A percentile compares a stretch with the other conserved stretches of the same genome.
Conservation (phyloP, 108 stramenopile species). For the Parietichytrium sp. region DNA sequence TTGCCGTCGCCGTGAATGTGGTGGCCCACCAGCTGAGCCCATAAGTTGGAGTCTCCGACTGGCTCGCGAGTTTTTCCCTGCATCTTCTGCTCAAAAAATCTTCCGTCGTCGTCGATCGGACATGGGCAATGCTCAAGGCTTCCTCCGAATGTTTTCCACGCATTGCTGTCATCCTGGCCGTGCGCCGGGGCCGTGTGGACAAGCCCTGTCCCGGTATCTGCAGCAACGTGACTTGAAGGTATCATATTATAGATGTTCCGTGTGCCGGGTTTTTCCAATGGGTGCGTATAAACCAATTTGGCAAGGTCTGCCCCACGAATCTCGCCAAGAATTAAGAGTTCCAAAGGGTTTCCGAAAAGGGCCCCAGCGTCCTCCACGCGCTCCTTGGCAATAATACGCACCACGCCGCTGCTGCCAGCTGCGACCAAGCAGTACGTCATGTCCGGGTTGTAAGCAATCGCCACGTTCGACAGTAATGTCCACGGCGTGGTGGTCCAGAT, state of each 20-base stretch:
- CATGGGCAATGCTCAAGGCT: neutral
- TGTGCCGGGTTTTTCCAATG: too few relatives aligned
- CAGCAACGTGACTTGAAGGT: slow-evolving; percentile 98
- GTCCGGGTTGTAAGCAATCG: slow-evolving; percentile 86
- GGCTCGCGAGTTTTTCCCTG: too few relatives aligned
- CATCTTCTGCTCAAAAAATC: slow-evolving; percentile 87
- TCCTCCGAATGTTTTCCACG: neutral
- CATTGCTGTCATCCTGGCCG: slow-evolving; percentile 91
- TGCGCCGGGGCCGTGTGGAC: slow-evolving; percentile 99
- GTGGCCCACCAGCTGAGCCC: slow-evolving; percentile 81
- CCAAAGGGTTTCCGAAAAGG: slow-evolving; percentile 39
- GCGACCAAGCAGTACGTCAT: slow-evolving; percentile 85
- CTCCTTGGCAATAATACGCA: neutral
- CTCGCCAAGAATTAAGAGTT: too few relatives aligned
- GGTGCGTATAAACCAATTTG: too few relatives aligned
- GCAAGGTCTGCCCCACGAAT: slow-evolving; percentile 54
- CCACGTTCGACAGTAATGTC: slow-evolving; percentile 94
- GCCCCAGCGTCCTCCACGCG: neutral
- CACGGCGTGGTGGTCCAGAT: slow-evolving; percentile 99
- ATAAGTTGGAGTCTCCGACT: too few relatives aligned
- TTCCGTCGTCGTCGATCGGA: slow-evolving; percentile 73
- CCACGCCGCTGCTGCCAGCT: slow-evolving; percentile 50
- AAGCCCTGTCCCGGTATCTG: slow-evolving; percentile 94
- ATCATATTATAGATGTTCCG: too few relatives aligned
- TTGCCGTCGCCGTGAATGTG: slow-evolving; percentile 84